phyloP scores from a whole-genome alignment of 345 rosid genomes.

The Kernera saxatilis region DNA sequence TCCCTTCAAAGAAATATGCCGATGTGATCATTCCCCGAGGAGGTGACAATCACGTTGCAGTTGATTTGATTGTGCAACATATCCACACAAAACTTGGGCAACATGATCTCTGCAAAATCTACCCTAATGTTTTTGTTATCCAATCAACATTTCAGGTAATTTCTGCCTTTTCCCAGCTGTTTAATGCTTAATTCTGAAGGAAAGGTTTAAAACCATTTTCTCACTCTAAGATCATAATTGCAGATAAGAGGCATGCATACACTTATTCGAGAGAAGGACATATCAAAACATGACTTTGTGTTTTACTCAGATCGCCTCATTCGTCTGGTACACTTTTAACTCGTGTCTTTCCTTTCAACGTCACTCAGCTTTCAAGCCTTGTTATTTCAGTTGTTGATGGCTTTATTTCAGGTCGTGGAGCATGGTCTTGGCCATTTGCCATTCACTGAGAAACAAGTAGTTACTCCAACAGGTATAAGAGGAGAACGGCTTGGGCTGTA shows the following conservation, averaged over 20 bases:
- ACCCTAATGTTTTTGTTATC: conserved; percentile 71
- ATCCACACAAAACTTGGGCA: conserved; percentile 91
- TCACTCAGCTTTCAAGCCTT: neutral
- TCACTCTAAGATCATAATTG: conserved; percentile 24
- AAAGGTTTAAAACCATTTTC: conserved; percentile 2
- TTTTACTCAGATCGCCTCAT: conserved; percentile 97
- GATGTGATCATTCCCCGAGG: conserved; percentile 95
- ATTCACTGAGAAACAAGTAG: conserved; percentile 90
- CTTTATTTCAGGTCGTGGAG: conserved; percentile 76
- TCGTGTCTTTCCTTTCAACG: conserved; percentile 2
- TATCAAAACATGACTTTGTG: conserved; percentile 96
- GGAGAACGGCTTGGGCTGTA: conserved; percentile 2
- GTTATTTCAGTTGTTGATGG: conserved; percentile 2
- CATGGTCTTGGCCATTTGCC: conserved; percentile 98
- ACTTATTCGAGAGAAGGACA: conserved; percentile 86
- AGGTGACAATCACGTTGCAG: conserved; percentile 93
- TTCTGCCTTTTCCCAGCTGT: neutral
- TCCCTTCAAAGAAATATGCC: conserved; percentile 92
- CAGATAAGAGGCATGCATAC: conserved; percentile 99
- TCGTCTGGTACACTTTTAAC: conserved; percentile 60
- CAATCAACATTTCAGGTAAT: conserved; percentile 92
- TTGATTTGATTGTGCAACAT: conserved; percentile 96
- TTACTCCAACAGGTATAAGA: conserved; percentile 85
- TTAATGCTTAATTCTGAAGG: neutral
- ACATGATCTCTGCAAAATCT: conserved; percentile 91